Evolutionary conservation across 2,329 filamentous ascomycete species (phyloP), one percentile per base, ranked within the genome.

Genomic region (Fonsecaea erecta): DNA sequence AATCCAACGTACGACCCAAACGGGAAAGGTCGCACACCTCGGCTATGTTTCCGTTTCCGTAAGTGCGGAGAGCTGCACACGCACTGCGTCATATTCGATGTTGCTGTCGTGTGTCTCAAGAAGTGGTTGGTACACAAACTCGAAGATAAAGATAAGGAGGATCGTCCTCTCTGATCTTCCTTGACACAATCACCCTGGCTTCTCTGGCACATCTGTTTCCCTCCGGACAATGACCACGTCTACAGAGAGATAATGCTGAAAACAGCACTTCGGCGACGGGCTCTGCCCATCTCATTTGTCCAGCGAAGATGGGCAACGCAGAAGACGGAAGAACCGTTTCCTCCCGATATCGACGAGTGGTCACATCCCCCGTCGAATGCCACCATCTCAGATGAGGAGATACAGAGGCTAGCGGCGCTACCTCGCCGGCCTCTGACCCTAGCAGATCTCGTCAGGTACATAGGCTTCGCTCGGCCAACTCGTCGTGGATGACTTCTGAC

Each of bases 371-470:
- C 79, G 51, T 80, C 79, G 60, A 79, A 79, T 26, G 76, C 80
- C n/a, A 80, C 80, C 52, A 84, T 87, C 18, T 84, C 85, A 43
- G 90, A 94, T 75, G 87, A 90, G 69, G 90, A 95, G 75, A 91
- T 98, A 70, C 86, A 88, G 52, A 86, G 86, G 48, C 85, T 98
- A 53, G 92, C 93, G 34, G 87, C 88, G 63, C 88, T 90, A 74
- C 88, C 89, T 37, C 85, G 96, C 59, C 91, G 96, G 74, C 87
- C 90, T 11, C 81, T 98, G 74, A 95, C 92, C 28, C 85, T 99
- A 35, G 88, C 90, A 64, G 95, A 98, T 75, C 84, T 99, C 5
- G 90, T 97, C 72, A 94, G 90, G 90, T 96, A 83, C 71, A 82
- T 66, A 37, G 1, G 34, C 18, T 26, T 21, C n/a, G 11, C 40